Base-by-base conservation (phyloP, 768 basidiomycete genomes). In the Kwoniella sp. region DNA sequence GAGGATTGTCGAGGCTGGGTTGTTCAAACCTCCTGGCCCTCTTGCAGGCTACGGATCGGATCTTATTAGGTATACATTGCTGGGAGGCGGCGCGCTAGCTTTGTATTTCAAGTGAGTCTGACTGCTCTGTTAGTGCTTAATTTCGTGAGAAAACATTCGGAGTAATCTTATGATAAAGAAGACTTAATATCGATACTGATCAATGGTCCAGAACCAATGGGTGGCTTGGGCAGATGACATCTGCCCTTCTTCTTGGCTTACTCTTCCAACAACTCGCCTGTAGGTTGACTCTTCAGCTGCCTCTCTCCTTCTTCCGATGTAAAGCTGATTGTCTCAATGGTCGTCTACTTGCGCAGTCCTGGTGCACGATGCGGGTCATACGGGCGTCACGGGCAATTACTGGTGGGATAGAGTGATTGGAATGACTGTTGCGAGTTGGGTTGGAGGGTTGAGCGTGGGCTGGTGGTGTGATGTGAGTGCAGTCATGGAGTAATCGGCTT, bases 391-490 rank as follows among this genome's bases (percentile, higher is more conserved):
- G 6, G 92, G 94, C 64, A 82, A 88, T 73, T 95, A 92, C 89
- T 79, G 83, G 17, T 80, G 83, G 49, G 95, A 99, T 79, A 86
- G 93, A 30, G 72, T 92, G 37, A 81, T 94, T 36, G 89, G 87
- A 13, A 94, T 88, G 60, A 25, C 70, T 2, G 77, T 97, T 49
- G 90, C 95, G 0, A 86, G 92, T 77, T 91, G 88, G 73, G 83
- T 93, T 51, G 96, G 96, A 25, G 96, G 96, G 4, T 82, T 99
- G 57, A 96, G 93, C 77, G 84, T 96, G 24, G 91, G 93, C 44
- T 99, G 96, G 96, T 99, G 95, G 95, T 90, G 92, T 44, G 86
- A 93, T 78, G 93, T 94, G 71, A 82, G 92, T 87, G 27, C 25
- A 6, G 27, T 24, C 47, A 9, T 30, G 19, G 33, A 25, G n/a